Base-by-base conservation (phyloP, 805 yeast species). In the Candida fluviatilis region DNA sequence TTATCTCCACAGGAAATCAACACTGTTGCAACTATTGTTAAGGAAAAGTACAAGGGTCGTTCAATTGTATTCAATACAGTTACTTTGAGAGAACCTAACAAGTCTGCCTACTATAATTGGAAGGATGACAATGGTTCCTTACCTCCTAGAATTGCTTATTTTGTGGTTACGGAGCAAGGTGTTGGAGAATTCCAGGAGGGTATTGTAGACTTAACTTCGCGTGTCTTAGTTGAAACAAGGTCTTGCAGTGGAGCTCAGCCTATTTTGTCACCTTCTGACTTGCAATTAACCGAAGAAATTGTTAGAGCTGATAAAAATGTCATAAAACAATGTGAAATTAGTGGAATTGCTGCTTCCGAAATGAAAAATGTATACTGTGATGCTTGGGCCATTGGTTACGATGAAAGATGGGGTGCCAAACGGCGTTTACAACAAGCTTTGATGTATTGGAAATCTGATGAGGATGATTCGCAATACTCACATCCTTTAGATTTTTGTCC, bases 401-500 rank as follows among this genome's bases (percentile, higher is more conserved):
- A 80, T 55, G 84, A 76, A 65, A 73, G 91, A 64, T 84, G 87
- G 84, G 91, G 91, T 31, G 76, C 83, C 33, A 71, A 78, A 35
- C 73, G 76, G 58, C 73, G 93, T 63, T 72, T 84, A 45, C 91
- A 84, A 62, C 93, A 84, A 62, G 90, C 90, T 30, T 72, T 84
- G 60, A 73, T 84, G 73, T 84, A 82, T 69, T 84, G 81, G 74
- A 74, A 89, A 66, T 68, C 78, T 11, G 68, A 79, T 55, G 88
- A 80, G 62, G 86, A 84, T 56, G 93, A 83, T 60, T 81, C 88
- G 31, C 82, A 78, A 57, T 78, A 78, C 60, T 76, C 84, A 18
- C 84, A 78, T 58, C 90, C 93, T 19, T 73, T 84, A 51, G 91
- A 84, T 60, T 84, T 84, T 69, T 78, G 89, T 51, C 93, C 93